Evolutionary conservation across 2,329 filamentous ascomycete species (phyloP).

Genomic region (Geoglossum cookeanum): DNA sequence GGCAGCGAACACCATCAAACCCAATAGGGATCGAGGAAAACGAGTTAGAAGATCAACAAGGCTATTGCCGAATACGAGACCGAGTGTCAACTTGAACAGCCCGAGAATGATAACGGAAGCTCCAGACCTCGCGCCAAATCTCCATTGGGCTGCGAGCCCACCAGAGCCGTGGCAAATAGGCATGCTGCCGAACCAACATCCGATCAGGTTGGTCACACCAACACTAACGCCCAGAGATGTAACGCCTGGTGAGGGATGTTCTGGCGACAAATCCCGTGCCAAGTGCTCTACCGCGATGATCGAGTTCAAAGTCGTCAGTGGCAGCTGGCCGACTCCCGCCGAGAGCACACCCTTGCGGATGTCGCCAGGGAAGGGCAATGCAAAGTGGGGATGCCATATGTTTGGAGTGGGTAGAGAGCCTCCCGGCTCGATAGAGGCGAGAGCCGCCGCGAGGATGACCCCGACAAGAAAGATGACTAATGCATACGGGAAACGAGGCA

Average conservation of each 20-base stretch:
- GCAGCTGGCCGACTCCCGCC: slow-evolving; percentile 69
- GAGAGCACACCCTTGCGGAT: slow-evolving; percentile 38
- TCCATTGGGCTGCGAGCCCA: slow-evolving; percentile 74
- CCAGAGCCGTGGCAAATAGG: slow-evolving; percentile 87
- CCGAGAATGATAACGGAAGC: slow-evolving; percentile 69
- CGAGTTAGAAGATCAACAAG: slow-evolving; percentile 49
- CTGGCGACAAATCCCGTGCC: slow-evolving; percentile 55
- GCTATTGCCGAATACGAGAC: slow-evolving; percentile 53
- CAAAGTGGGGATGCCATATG: slow-evolving; percentile 39
- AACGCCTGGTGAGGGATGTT: slow-evolving; percentile 46
- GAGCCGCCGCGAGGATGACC: slow-evolving; percentile 19
- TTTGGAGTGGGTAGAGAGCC: slow-evolving; percentile 7
- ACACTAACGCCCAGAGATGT: slow-evolving; percentile 69
- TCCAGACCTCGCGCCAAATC: slow-evolving; percentile 79
- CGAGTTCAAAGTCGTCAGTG: slow-evolving; percentile 81
- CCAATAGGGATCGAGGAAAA: slow-evolving; percentile 62
- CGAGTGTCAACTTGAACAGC: slow-evolving; percentile 52
- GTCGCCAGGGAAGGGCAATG: slow-evolving; percentile 25
- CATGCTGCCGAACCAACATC: slow-evolving; percentile 89
- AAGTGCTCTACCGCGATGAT: slow-evolving; percentile 74
- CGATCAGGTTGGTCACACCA: slow-evolving; percentile 61
- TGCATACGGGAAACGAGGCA: slow-evolving; percentile 57
- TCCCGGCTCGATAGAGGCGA: not conserved
- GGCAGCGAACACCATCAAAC: slow-evolving; percentile 76
- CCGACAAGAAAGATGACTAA: slow-evolving; percentile 50